A percentile compares a stretch with the other conserved stretches of the same genome.
phyloP scores from a whole-genome alignment of 2,329 filamentous ascomycete species.

The Waltergamsia citrina region DNA sequence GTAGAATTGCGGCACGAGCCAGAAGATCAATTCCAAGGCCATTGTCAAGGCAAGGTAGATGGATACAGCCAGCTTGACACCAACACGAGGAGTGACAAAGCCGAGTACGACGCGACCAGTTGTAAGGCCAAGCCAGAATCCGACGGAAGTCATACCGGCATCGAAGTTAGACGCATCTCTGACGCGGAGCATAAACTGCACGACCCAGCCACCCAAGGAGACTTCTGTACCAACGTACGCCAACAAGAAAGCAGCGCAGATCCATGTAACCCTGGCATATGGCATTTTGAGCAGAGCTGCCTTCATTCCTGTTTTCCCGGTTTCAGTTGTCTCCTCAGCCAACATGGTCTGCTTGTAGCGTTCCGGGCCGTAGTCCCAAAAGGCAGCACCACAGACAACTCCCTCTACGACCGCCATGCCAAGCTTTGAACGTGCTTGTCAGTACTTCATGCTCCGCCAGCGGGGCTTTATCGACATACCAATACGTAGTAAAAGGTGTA shows the following conservation, averaged over 20 bases:
- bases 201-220: slow-evolving; percentile 64
- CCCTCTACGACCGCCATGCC: background rate
- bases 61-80: slow-evolving; percentile 56
- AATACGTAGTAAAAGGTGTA: slow-evolving; percentile 69
- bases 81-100: slow-evolving; percentile 63
- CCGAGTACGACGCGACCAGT: slow-evolving; percentile 63
- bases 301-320: background rate
- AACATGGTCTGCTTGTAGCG: background rate
- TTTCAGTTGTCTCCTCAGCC: background rate
- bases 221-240: slow-evolving; percentile 75
- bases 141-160: slow-evolving; percentile 65
- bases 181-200: slow-evolving; percentile 73
- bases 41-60: slow-evolving; percentile 58
- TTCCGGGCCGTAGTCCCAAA: background rate
- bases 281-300: background rate
- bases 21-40: slow-evolving; percentile 63
- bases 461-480: slow-evolving; percentile 27
- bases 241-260: slow-evolving; percentile 64
- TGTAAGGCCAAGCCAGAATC: slow-evolving; percentile 79
- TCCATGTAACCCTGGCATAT: slow-evolving; percentile 49
- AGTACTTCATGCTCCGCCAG: background rate
- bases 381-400: background rate
- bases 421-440: background rate
- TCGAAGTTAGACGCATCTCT: slow-evolving; percentile 59
- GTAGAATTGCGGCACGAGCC: slow-evolving; percentile 71